A percentile compares a stretch with the other conserved stretches of the same genome.
Conservation (phyloP, 78 protist species). For the Blattamonas nauphoetae region DNA sequence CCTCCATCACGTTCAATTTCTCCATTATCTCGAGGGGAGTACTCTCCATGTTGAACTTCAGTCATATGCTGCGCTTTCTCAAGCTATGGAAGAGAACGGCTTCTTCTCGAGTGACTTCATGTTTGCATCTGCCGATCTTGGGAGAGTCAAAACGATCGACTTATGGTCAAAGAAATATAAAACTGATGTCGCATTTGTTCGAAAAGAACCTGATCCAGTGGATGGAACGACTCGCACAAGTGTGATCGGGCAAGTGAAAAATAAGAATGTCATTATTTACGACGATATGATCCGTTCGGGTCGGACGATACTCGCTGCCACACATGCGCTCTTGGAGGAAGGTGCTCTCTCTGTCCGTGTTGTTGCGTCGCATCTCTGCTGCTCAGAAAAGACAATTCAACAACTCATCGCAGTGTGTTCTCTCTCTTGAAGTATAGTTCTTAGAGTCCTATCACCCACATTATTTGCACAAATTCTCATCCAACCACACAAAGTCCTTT, state of each 20-base stretch:
- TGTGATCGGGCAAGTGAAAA: conserved; percentile 25
- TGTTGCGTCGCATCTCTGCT: conserved; percentile 12
- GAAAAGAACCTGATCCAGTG: background rate
- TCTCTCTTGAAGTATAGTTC: too few species aligned
- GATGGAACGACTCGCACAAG: background rate
- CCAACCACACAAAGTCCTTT: conserved; percentile 10
- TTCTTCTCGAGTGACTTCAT: background rate
- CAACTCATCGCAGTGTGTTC: too few species aligned
- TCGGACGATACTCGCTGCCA: conserved; percentile 7
- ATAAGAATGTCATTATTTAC: conserved; percentile 19
- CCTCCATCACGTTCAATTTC: conserved; percentile 13
- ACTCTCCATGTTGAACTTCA: conserved; percentile 9
- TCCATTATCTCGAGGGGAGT: conserved; percentile 3
- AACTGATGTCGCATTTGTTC: conserved; percentile 1
- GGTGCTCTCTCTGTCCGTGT: conserved; percentile 13
- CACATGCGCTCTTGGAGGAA: background rate
- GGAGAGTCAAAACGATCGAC: conserved; percentile 11
- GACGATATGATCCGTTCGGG: conserved; percentile 40
- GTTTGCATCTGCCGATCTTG: conserved; percentile 29
- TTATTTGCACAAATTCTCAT: conserved; percentile 23
- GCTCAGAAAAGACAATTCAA: too few species aligned
- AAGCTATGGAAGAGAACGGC: background rate
- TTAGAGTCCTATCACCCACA: background rate
- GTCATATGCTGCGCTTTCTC: background rate
- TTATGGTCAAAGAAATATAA: background rate